phyloP scores from a whole-genome alignment of 108 stramenopile genomes.

The Cyclotella cryptica region DNA sequence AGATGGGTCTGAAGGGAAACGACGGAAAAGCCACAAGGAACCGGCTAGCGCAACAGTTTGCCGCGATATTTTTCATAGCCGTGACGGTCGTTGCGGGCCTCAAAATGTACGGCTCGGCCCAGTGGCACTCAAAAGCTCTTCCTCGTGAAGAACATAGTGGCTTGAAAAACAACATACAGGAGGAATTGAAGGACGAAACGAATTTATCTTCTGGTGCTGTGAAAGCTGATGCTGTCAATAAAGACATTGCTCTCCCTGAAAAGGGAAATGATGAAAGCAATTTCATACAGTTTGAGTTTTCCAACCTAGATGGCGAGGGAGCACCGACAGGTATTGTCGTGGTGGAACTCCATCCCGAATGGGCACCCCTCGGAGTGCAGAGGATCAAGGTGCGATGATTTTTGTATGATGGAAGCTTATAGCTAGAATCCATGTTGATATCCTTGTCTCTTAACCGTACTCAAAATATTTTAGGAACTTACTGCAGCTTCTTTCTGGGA shows the following conservation, averaged over 20 bases:
- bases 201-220: not conserved
- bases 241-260: not conserved
- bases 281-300: conserved; percentile 51
- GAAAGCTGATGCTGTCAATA: not conserved
- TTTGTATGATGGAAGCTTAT: not conserved
- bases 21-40: conserved; percentile 24
- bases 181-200: not conserved
- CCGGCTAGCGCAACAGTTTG: conserved; percentile 8
- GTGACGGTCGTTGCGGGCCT: conserved; percentile 2
- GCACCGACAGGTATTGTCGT: conserved; percentile 47
- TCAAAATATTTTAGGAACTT: not conserved
- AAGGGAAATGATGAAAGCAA: conserved; percentile 27
- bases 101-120: conserved; percentile 13
- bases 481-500: conserved; percentile 35
- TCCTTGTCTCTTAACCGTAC: not conserved
- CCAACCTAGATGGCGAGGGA: conserved; percentile 48
- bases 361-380: conserved; percentile 33
- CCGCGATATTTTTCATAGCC: conserved; percentile 12
- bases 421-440: not conserved
- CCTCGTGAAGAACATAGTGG: conserved; percentile 23
- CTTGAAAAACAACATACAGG: not conserved
- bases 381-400: conserved; percentile 22
- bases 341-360: conserved; percentile 24
- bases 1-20: conserved; percentile 31
- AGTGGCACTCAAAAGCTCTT: conserved; percentile 39